phyloP scores from a whole-genome alignment of 73 alveolate species.

The Tetrahymena elliotti region DNA sequence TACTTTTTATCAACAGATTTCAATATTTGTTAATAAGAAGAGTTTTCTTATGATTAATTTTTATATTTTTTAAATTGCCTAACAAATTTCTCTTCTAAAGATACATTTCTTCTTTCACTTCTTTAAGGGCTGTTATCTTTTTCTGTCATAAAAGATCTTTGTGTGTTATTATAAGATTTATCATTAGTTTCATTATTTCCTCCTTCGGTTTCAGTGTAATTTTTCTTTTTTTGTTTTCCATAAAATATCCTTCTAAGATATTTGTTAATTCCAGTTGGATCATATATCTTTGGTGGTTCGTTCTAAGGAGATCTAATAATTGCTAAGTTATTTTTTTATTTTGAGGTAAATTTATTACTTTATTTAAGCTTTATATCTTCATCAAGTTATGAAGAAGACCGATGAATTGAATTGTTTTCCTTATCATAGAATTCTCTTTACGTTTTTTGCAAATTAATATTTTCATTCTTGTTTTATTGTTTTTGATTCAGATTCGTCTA shows the following conservation, averaged over 20 bases:
- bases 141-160: neutral
- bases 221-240: neutral
- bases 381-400: neutral
- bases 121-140: neutral
- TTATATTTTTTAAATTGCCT: neutral
- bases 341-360: neutral
- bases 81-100: neutral
- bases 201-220: neutral
- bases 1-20: neutral
- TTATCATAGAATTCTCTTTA: neutral
- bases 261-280: neutral
- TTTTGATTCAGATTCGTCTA: neutral
- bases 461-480: neutral
- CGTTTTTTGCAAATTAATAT: neutral
- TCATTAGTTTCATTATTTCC: neutral
- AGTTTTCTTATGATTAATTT: neutral
- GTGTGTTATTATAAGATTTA: neutral
- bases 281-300: neutral
- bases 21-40: neutral
- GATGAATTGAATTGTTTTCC: neutral
- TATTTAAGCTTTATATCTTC: neutral
- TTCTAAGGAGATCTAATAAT: neutral
- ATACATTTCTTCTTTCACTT: neutral
- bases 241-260: neutral
- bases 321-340: neutral